Evolutionary conservation across 768 basidiomycete genomes (phyloP).

Genomic region (Cyathus striatus): DNA sequence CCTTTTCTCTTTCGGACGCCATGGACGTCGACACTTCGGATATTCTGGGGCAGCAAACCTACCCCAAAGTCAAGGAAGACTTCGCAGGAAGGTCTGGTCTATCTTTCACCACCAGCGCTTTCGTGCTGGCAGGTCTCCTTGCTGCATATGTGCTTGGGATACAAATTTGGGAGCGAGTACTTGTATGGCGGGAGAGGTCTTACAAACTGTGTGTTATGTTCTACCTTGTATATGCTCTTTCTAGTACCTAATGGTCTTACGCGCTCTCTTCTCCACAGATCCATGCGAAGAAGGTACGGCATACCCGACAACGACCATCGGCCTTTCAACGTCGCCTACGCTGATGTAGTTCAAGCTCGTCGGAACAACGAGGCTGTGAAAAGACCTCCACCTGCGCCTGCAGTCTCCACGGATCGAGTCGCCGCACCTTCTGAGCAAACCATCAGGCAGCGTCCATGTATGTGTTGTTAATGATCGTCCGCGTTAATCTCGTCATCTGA

Average conservation of each 20-base stretch:
- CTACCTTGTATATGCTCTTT: constrained; percentile 2
- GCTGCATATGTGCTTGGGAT: constrained; percentile 29
- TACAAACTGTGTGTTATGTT: constrained; percentile 53
- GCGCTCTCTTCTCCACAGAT: constrained; percentile 31
- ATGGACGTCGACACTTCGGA: constrained; percentile 71
- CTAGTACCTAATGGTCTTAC: constrained; percentile 7
- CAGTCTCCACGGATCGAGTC: constrained; percentile 28
- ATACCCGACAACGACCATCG: constrained; percentile 81
- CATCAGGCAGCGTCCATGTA: constrained; percentile 42
- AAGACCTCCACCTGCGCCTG: constrained; percentile 23
- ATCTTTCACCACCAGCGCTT: constrained; percentile 32
- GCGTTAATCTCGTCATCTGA: too few relatives aligned
- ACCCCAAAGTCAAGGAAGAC: constrained; percentile 26
- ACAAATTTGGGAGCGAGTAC: constrained; percentile 39
- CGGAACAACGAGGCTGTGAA: constrained; percentile 39
- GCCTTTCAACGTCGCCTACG: constrained; percentile 85
- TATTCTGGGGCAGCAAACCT: constrained; percentile 59
- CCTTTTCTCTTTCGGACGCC: constrained; percentile 18
- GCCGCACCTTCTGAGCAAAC: constrained; percentile 31
- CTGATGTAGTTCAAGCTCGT: constrained; percentile 56
- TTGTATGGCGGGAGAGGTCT: constrained; percentile 56
- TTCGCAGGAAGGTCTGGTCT: constrained; percentile 27
- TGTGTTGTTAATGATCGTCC: too few relatives aligned
- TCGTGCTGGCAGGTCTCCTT: constrained; percentile 30
- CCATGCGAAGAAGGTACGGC: constrained; percentile 72